Evolutionary conservation across 805 yeast species (phyloP).

Genomic region (Candida caryicola): DNA sequence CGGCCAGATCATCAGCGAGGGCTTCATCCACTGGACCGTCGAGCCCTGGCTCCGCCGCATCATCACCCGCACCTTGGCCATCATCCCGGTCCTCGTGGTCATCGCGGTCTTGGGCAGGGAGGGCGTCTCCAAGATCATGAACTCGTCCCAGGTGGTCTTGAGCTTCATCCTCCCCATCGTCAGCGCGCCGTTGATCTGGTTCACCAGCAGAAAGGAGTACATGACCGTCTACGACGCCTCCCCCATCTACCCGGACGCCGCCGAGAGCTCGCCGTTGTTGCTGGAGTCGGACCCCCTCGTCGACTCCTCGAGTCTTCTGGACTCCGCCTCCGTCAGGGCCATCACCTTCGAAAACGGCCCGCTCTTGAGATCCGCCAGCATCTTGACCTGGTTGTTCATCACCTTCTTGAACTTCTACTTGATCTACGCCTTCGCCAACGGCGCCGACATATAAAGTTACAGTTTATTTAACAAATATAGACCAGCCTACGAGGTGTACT

Average conservation of each 20-base stretch:
- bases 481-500: constrained; percentile 3
- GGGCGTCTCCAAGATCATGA: constrained; percentile 45
- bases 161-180: constrained; percentile 44
- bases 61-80: constrained; percentile 40
- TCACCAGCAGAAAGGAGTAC: constrained; percentile 37
- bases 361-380: constrained; percentile 29
- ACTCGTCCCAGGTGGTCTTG: constrained; percentile 43
- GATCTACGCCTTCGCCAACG: constrained; percentile 39
- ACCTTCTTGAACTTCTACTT: constrained; percentile 39
- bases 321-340: constrained; percentile 13
- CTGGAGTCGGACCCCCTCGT: constrained; percentile 5
- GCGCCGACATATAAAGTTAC: constrained; percentile 33
- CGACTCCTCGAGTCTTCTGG: constrained; percentile 13
- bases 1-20: constrained; percentile 46
- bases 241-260: constrained; percentile 1
- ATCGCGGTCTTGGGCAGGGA: constrained; percentile 39
- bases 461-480: neutral
- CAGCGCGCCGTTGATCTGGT: constrained; percentile 45
- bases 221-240: constrained; percentile 36
- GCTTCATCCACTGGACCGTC: constrained; percentile 44
- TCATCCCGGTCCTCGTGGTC: constrained; percentile 40
- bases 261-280: constrained; percentile 14
- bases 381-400: constrained; percentile 41
- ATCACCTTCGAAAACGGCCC: constrained; percentile 39
- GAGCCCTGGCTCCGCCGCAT: constrained; percentile 44